phyloP scores from a whole-genome alignment of 306 rosid species.

The Prunus davidiana region DNA sequence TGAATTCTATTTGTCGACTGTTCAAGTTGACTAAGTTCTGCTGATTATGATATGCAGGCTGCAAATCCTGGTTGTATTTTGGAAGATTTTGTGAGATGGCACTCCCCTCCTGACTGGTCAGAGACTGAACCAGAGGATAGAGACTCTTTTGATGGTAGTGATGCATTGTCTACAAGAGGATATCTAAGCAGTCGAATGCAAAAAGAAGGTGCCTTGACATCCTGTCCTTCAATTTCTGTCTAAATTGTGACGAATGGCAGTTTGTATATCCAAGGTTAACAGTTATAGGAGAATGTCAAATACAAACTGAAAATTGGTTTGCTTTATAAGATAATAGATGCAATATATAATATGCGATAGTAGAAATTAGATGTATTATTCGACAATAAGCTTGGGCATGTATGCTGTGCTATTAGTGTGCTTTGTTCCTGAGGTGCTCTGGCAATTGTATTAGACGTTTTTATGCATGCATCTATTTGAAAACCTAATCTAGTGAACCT shows the following conservation, averaged over 20 bases:
- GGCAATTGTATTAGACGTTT: not conserved
- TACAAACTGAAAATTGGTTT: not conserved
- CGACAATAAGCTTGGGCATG: not conserved
- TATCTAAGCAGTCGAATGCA: conserved; percentile 93
- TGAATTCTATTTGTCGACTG: conserved; percentile 21
- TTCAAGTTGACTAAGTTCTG: conserved; percentile 15
- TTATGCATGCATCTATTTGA: not conserved
- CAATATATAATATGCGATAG: not conserved
- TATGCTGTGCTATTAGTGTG: not conserved
- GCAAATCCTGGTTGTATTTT: conserved; percentile 99
- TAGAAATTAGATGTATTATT: not conserved
- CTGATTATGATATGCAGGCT: conserved; percentile 51
- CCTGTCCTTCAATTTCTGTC: conserved; percentile 17
- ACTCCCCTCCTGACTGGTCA: conserved; percentile 99
- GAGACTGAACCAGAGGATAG: conserved; percentile 59
- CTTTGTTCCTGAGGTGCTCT: not conserved
- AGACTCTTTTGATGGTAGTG: conserved; percentile 47
- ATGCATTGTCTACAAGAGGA: conserved; percentile 52
- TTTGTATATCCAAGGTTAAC: conserved; percentile 4
- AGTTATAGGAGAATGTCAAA: not conserved
- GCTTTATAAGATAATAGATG: not conserved
- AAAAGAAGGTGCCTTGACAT: conserved; percentile 70
- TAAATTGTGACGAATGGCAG: conserved; percentile 19
- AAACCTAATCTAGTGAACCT: not conserved
- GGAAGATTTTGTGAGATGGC: conserved; percentile 99